A percentile compares a stretch with the other conserved stretches of the same genome.
Evolutionary conservation across 2,329 filamentous ascomycete genomes (phyloP).

Genomic region (Bimuria novae-zelandiae): DNA sequence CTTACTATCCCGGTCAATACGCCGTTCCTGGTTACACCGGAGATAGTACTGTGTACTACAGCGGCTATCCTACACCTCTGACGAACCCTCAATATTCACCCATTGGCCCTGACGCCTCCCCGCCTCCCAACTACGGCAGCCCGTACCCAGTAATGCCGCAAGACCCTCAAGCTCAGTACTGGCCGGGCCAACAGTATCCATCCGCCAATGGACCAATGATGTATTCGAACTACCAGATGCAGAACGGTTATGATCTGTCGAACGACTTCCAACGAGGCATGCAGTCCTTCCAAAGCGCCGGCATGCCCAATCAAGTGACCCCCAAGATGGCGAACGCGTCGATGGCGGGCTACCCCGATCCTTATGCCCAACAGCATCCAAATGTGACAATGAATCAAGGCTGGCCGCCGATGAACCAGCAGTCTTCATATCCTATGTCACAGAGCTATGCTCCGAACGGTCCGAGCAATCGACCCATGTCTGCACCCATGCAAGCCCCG

Average conservation of each 20-base stretch:
- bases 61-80: slow-evolving; percentile 43
- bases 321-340: slow-evolving; percentile 44
- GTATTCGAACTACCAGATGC: slow-evolving; percentile 35
- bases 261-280: slow-evolving; percentile 53
- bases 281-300: slow-evolving; percentile 49
- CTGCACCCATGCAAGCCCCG: slow-evolving; percentile 41
- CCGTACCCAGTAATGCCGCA: slow-evolving; percentile 43
- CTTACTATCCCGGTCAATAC: slow-evolving; percentile 58
- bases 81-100: slow-evolving; percentile 36
- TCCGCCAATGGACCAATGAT: slow-evolving; percentile 28
- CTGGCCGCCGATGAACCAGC: slow-evolving; percentile 41
- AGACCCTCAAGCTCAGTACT: slow-evolving; percentile 44
- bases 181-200: slow-evolving; percentile 40
- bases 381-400: slow-evolving; percentile 34
- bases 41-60: slow-evolving; percentile 50
- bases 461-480: slow-evolving; percentile 39
- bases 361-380: slow-evolving; percentile 34
- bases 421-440: slow-evolving; percentile 31
- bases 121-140: slow-evolving; percentile 36
- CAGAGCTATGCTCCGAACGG: slow-evolving; percentile 34
- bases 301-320: slow-evolving; percentile 40
- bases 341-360: slow-evolving; percentile 41
- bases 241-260: slow-evolving; percentile 50
- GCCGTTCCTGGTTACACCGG: slow-evolving; percentile 31
- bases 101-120: slow-evolving; percentile 34